Evolutionary conservation across 2,329 filamentous ascomycete species (phyloP).

Genomic region (Xylaria sp.): DNA sequence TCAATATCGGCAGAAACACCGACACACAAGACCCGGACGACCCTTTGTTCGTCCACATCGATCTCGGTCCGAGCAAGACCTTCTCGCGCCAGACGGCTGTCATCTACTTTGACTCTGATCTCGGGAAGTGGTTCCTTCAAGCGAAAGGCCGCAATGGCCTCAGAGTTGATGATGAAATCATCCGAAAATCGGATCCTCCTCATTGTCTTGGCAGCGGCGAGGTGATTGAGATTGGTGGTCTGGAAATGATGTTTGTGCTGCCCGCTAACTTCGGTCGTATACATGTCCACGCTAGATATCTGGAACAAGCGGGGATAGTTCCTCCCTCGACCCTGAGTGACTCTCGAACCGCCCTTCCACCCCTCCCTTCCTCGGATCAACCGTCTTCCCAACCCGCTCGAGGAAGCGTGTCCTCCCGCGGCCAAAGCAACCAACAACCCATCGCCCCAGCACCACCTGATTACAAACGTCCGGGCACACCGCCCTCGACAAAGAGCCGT

Average conservation of each 20-base stretch:
- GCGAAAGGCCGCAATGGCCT: slow-evolving; percentile 94
- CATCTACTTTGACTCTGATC: slow-evolving; percentile 76
- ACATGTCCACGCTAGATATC: slow-evolving; percentile 74
- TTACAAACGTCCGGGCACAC: slow-evolving; percentile 70
- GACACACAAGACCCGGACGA: slow-evolving; percentile 61
- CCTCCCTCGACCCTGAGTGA: slow-evolving; percentile 43
- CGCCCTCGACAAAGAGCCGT: slow-evolving; percentile 60
- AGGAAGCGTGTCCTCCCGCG: slow-evolving; percentile 43
- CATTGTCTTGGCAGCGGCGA: slow-evolving; percentile 82
- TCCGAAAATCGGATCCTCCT: slow-evolving; percentile 73
- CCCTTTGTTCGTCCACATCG: slow-evolving; percentile 77
- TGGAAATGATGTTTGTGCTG: slow-evolving; percentile 99
- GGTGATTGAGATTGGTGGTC: slow-evolving; percentile 89
- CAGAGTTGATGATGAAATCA: slow-evolving; percentile 78
- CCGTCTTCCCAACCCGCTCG: slow-evolving; percentile 42
- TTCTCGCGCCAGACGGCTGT: slow-evolving; percentile 81
- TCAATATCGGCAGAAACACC: slow-evolving; percentile 79
- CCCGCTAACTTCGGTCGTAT: slow-evolving; percentile 76
- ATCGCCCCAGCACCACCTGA: slow-evolving; percentile 70
- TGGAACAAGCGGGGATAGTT: slow-evolving; percentile 71
- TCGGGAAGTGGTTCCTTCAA: slow-evolving; percentile 81
- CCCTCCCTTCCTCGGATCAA: slow-evolving; percentile 45
- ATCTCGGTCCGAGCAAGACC: slow-evolving; percentile 85
- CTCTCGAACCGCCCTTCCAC: slow-evolving; percentile 47
- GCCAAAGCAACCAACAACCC: slow-evolving; percentile 56